These are phyloP conservation scores for Naganishia vishniacii DNA, from an alignment of 768 basidiomycete species.

Conservation along the genomic window DNA sequence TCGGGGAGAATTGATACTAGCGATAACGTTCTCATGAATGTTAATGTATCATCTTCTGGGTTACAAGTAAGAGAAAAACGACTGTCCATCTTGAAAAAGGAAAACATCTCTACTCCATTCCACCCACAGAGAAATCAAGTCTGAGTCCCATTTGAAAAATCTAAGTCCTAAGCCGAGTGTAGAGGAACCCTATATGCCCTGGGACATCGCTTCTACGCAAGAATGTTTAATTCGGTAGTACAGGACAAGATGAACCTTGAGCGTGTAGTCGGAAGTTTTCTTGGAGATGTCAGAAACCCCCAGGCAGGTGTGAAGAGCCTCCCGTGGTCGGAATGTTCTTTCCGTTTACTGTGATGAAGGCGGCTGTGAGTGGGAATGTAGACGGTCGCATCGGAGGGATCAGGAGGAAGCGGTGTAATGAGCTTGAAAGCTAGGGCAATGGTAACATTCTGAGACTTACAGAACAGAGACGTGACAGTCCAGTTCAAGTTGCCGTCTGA, in stretches of 20 bases:
- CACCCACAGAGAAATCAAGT: no score
- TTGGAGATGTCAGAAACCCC: neutral
- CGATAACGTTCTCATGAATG: no score
- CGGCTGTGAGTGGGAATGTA: constrained; percentile 9
- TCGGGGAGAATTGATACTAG: no score
- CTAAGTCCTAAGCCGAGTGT: no score
- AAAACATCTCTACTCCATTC: no score
- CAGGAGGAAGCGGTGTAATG: neutral
- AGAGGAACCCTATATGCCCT: no score
- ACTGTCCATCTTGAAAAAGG: no score
- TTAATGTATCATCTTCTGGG: no score
- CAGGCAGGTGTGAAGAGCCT: neutral
- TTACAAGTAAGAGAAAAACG: no score
- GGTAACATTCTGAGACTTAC: neutral
- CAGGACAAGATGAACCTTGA: constrained; percentile 14
- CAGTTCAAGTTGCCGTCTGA: constrained; percentile 1
- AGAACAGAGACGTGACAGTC: constrained; percentile 5
- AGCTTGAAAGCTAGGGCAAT: neutral
- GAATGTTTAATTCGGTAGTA: constrained; percentile 7
- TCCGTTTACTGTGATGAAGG: constrained; percentile 1
- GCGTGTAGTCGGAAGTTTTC: constrained; percentile 8
- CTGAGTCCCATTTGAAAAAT: no score
- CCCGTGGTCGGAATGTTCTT: constrained; percentile 3
- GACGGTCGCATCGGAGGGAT: constrained; percentile 7
- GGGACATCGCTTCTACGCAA: no score